Base-by-base conservation (phyloP, 345 rosid species). In the Clarkia xantiana region DNA sequence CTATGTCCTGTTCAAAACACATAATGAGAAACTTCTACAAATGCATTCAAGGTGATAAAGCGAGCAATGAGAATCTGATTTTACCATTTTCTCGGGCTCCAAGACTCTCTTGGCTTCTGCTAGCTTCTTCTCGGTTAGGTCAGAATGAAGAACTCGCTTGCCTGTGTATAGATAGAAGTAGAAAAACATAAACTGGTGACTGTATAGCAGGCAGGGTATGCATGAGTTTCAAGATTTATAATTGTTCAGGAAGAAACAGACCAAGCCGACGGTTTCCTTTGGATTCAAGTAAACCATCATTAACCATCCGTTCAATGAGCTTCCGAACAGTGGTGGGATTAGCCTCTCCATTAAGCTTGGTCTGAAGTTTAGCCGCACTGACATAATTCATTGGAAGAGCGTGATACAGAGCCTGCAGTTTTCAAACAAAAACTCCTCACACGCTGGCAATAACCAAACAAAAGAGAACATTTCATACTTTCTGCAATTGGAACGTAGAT, bases 221-320 rank as follows among this genome's bases (percentile, higher is more conserved):
- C 13, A 38, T 20, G 38, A 22, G 17, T 14, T 11, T 23, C 14
- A 41, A 1, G 36, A 9, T 25, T 11, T 45, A 12, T 18, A 22
- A 9, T 48, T 54, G n/a, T 12, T 14, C 44, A 23, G 18, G n/a
- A 13, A 10, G 18, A 18, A 14, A 29, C 40, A 10, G 42, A 91
- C 98, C 96, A 59, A 91, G 94, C 74, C 94, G 68, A 5, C 85
- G 80, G 65, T 39, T 86, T 54, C 80, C 67, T 76, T 69, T 78
- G 64, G 90, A 77, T 75, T 78, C 86, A 47, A 91, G 50, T 16
- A 76, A 75, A 58, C 98, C 98, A 40, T 91, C 94, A 60, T 25
- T 64, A 46, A 69, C 67, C 96, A 91, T 91, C 55, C 73, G 80
- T 40, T 71, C 79, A 43, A 91, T 55, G 60, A 91, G 57, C 57